Evolutionary conservation across 2,329 filamentous ascomycete species (phyloP), one percentile per base, ranked within the genome.

Genomic region (Emmonsiellopsis sp.): DNA sequence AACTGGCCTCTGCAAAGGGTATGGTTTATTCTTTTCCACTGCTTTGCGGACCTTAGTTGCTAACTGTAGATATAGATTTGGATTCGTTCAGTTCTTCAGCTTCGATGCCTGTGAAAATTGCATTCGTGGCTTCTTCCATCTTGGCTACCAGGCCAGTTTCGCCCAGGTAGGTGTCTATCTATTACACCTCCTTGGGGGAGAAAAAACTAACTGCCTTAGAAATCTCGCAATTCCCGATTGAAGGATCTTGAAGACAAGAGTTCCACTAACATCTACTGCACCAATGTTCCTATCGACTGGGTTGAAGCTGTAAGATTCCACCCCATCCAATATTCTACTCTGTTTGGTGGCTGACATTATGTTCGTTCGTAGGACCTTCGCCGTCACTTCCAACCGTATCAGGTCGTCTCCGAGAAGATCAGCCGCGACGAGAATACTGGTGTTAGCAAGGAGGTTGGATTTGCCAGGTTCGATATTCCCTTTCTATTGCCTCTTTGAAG

Each of bases 231-330:
- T 72, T 91, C 91, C 61, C 90, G 94, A 62, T 86, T 98, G 63
- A 97, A 98, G 79, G 92, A 93, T 45, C 88, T 97, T 65, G 87
- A 91, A 53, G 92, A 98, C 65, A 87, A 87, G 51, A 66, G 73
- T 42, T 97, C 94, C 46, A 97, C 93, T 59, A 98, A 98, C 68
- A 81, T 98, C 58, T 98, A 98, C 72, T 91, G 97, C 58, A 98
- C 94, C 31, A 98, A 97, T 72, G 81, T 98, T 44, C 93, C 93
- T 37, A 91, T 92, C 72, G 83, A 85, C 58, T 84, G 95, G 79
- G 95, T 88, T 51, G 94, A 98, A 76, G 84, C 89, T 62, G 90
- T 92, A 71, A 68, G 85, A 30, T 31, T 31, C 3, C 34, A 31
- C 20, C 20, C 6, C 11, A n/a, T 41, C 16, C 16, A 26, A 26